Evolutionary conservation across 192 early-diverging fungal species (phyloP), one percentile per base, ranked within the genome.

Genomic region (Podila clonocystis): DNA sequence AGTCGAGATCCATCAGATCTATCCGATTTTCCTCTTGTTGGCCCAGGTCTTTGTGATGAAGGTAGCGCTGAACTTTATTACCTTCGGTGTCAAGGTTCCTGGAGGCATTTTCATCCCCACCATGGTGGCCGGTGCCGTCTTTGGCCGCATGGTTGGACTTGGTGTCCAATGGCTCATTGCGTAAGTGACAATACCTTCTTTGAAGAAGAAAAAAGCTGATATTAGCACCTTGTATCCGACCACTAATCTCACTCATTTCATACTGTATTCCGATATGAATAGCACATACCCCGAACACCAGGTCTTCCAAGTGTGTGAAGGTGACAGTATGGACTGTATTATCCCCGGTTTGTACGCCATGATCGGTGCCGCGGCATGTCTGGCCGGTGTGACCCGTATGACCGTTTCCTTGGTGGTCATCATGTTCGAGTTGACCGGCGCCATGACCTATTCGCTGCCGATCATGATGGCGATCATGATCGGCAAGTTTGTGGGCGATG

Each of bases 371-470:
- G 97, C 96, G 3, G 84, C 92, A 31, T 92, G 86, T 68, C 85
- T 97, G 24, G 86, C 92, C 31, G 89, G 95, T 22, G 91, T 95
- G 13, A 97, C 95, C 33, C 89, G 96, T 9, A 96, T 97, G 89
- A 97, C 94, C 0, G 95, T 96, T 2, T 94, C 95, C 5, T 77
- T 95, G 0, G 93, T 97, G 4, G 97, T 99, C 12, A 94, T 99
- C 50, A 98, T 99, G 97, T 99, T 99, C 85, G 98, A 99, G 84
- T 87, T 99, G 31, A 99, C 97, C 17, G 98, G 97, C 2, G 95
- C 96, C 9, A 89, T 99, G 65, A 96, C 95, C 30, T 99, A 99
- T 73, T 93, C 97, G n/a, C 71, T 98, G n/a, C 97, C 97, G 0
- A 95, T 93, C 24, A 96, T 95, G 95, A 84, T 94, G 33, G 86